Evolutionary conservation across 2,329 filamentous ascomycete species (phyloP).

Genomic region (Rhinocladiella similis): DNA sequence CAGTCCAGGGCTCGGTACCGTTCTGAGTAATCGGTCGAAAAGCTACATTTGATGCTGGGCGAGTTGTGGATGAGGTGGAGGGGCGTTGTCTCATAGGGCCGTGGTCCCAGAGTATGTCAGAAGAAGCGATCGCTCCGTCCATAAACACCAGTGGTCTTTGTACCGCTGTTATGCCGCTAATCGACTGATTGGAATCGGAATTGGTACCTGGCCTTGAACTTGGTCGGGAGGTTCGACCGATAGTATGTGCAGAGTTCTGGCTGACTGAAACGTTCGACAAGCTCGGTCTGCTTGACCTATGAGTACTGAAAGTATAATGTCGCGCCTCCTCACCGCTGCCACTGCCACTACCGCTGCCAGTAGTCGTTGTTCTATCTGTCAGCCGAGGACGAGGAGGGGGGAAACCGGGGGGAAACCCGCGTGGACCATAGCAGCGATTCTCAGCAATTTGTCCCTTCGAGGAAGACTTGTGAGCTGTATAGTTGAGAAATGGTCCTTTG

Average conservation of each 20-base stretch:
- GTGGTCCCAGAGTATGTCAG: slow-evolving; percentile 5
- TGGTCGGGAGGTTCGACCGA: slow-evolving; percentile 15
- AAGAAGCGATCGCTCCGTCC: slow-evolving; percentile 6
- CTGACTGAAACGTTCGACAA: slow-evolving; percentile 11
- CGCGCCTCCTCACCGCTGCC: slow-evolving; percentile 21
- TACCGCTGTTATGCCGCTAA: slow-evolving; percentile 6
- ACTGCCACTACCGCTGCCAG: neutral
- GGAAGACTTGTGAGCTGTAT: slow-evolving; percentile 3
- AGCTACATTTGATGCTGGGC: slow-evolving; percentile 4
- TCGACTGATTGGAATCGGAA: slow-evolving; percentile 5
- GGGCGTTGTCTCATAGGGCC: neutral
- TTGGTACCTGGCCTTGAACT: slow-evolving; percentile 13
- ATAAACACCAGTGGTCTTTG: slow-evolving; percentile 12
- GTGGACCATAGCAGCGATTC: neutral
- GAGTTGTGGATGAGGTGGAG: slow-evolving; percentile 12
- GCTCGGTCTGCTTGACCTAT: slow-evolving; percentile 14
- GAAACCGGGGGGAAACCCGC: no score
- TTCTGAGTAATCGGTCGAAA: neutral
- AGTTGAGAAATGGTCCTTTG: slow-evolving; percentile 5
- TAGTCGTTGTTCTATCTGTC: no score
- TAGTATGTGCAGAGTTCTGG: slow-evolving; percentile 15
- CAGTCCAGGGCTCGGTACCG: neutral
- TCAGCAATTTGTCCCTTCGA: slow-evolving; percentile 12
- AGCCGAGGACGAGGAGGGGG: no score
- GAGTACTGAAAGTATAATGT: slow-evolving; percentile 13